Base-by-base conservation (phyloP, 495 filamentous ascomycete species). In the Podospora comata region DNA sequence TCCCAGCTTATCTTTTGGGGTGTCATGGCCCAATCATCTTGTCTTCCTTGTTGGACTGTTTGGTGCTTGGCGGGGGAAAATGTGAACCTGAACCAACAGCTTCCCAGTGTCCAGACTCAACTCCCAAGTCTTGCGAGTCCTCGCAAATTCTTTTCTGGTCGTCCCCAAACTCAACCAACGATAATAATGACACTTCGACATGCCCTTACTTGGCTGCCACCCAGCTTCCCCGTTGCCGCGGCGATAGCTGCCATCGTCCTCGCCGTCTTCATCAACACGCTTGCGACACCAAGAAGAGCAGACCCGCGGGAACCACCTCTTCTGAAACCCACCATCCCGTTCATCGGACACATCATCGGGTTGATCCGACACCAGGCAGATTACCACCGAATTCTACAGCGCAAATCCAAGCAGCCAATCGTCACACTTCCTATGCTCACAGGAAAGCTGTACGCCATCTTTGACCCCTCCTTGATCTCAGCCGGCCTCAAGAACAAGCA, bases 311-410 rank as follows among this genome's bases (percentile, higher is more conserved):
- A 78, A 62, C 76, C 76, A 0, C 74, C 76, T 2, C 26, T 74
- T 9, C n/a, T 78, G 1, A 70, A 67, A 16, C 65, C 74, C 13
- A 67, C 67, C 0, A 63, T 78, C 7, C 76, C 76, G 5, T 57
- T 76, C 6, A 65, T 78, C 59, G 76, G 76, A 4, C 76, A 78
- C 63, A 67, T 75, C 62, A 44, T 76, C n/a, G 65, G 70, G 44
- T 56, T 76, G 2, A 58, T 75, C 1, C 65, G 64, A 16, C 55
- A 76, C 44, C 70, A 78, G 64, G 70, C 67, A 2, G 66, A 70
- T 9, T 78, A 71, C 62, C 68, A 73, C 57, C 28, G 59, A 23
- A 60, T 59, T 0, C 62, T 78, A 2, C 56, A 59, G 70, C 54
- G 61, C 28, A 26, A 44, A 0, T 68, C 60, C 28, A 6, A 59